Conservation (phyloP, 805 yeast genomes). For the Metschnikowia reukaufii region DNA sequence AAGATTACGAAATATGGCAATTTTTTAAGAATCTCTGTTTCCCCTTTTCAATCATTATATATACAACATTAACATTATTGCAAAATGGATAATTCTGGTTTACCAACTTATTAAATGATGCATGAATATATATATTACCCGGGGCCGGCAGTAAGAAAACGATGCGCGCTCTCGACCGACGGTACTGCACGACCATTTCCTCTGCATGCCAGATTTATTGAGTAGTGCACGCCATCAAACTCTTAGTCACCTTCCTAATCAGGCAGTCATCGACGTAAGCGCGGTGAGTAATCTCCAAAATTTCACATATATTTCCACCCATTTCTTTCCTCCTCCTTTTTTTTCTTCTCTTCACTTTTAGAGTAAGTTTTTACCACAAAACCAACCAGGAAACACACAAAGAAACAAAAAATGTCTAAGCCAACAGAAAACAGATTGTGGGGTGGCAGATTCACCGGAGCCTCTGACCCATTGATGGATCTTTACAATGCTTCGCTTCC, state of each 20-base stretch:
- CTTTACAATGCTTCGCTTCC: constrained; percentile 95
- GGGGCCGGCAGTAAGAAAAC: no score
- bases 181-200: background rate
- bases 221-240: background rate
- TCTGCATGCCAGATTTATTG: background rate
- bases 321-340: background rate
- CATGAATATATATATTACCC: no score
- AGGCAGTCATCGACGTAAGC: constrained; percentile 18
- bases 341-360: background rate
- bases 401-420: constrained; percentile 22
- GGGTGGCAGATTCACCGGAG: constrained; percentile 99
- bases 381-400: background rate
- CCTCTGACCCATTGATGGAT: constrained; percentile 96
- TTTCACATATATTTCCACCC: constrained; percentile 3
- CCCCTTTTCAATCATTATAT: no score
- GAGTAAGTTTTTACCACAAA: background rate
- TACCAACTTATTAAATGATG: no score
- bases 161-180: no score
- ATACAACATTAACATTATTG: no score
- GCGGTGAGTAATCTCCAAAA: constrained; percentile 25
- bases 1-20: no score
- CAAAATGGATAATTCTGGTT: no score
- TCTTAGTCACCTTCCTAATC: constrained; percentile 11
- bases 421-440: constrained; percentile 77
- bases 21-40: no score